Evolutionary conservation across 2,329 filamentous ascomycete species (phyloP), one percentile per base, ranked within the genome.

Genomic region (Talaromyces sp.): DNA sequence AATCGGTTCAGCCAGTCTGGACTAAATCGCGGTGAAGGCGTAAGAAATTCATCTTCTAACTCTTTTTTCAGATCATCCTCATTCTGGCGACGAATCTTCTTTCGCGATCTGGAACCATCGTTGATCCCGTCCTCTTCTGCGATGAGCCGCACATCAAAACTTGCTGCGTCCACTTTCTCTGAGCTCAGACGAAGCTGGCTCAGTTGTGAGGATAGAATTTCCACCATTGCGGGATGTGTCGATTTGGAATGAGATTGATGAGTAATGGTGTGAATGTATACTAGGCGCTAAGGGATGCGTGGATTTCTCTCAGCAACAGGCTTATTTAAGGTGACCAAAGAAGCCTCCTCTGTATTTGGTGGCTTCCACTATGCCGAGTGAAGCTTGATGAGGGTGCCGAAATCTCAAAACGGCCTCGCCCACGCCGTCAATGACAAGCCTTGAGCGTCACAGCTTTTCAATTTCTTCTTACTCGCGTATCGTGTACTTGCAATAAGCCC

Each of bases 1-100:
- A 98, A 79, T 61, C 86, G 85, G 75, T 96, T 92, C 64, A 99
- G 84, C 92, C 95, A 98, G 71, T 89, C 87, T 4, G 86, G 81
- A 37, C 88, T 92, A 79, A 99, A 97, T 2, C 84, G 84, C 5
- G 87, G 83, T 1, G 91, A 91, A 0, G 95, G 93, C 1, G 86
- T 86, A 28, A 99, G 81, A 70, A 93, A 95, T 54, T 90, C 87
- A 61, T 83, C 72, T 76, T 96, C 92, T 5, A 98, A 83, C 65
- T 87, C 83, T 52, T 80, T 79, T 76, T 91, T 91, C 64, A 93
- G 79, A 35, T 83, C 82, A n/a, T 86, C 81, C 42, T 83, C 77
- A 63, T 63, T 69, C 62, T 82, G 84, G 69, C 71, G 81, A 28
- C 54, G 59, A 63, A 73, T 67, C 64, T 76, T 77, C 67, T 79